A percentile compares a stretch with the other conserved stretches of the same genome.
Conservation (phyloP, 495 filamentous ascomycete species). For the Podospora anserina region DNA sequence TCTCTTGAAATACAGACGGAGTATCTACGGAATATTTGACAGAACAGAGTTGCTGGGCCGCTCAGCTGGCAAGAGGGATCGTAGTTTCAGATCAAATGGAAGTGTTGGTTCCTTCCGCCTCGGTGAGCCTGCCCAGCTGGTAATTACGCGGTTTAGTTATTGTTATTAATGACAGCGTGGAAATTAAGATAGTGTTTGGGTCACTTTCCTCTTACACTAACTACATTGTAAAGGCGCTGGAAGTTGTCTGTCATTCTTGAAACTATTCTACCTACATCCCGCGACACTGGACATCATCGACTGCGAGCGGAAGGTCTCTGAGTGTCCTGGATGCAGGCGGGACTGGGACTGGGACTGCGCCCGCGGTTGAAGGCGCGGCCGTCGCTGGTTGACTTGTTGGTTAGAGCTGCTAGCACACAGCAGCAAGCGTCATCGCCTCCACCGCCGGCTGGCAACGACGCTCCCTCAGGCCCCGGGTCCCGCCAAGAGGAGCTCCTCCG, state of each 20-base stretch:
- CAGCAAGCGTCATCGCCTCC: slow-evolving; percentile 34
- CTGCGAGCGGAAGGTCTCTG: no score
- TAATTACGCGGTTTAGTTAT: background rate
- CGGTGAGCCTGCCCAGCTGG: background rate
- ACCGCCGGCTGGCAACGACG: slow-evolving; percentile 23
- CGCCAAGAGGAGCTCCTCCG: slow-evolving; percentile 12
- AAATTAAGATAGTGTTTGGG: background rate
- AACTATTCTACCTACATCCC: no score
- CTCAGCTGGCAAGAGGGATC: background rate
- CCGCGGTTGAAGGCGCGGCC: slow-evolving; percentile 66
- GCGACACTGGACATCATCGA: no score
- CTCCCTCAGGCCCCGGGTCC: slow-evolving; percentile 14
- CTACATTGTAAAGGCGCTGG: background rate
- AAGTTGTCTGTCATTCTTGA: background rate
- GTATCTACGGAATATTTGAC: no score
- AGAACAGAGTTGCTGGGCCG: background rate
- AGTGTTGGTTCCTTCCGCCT: background rate
- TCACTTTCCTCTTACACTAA: background rate
- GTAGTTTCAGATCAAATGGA: background rate
- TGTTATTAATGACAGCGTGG: background rate
- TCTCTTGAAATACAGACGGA: no score
- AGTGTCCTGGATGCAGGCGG: slow-evolving; percentile 30
- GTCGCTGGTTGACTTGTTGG: slow-evolving; percentile 70
- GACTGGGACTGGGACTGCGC: slow-evolving; percentile 33
- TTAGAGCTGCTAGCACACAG: slow-evolving; percentile 32